Evolutionary conservation across 106 monocot genomes (phyloP), one percentile per base, ranked within the genome.

Genomic region (Chionographis japonica): DNA sequence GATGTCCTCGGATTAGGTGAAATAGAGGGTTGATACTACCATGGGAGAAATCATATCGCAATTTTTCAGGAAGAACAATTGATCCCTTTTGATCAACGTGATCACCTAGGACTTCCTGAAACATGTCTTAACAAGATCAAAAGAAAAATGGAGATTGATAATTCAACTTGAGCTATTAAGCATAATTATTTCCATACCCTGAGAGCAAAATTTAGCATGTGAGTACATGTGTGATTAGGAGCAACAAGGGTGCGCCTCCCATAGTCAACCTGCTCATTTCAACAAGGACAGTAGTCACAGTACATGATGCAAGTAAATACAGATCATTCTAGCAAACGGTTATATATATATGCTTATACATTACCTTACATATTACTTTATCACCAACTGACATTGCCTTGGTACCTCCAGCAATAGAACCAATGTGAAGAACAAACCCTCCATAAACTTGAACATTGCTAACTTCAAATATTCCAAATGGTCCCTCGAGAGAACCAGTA

Each of bases 11-110:
- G 49, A 68, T 62, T 36, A 66, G 49, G 6, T 17, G 16, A 43
- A 52, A 38, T 39, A 8, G 38, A 61, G 54, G 6, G 27, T 27
- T 27, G 27, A 18, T 4, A 40, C 66, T 89, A 97, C 97, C 97
- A 75, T 97, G 97, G 12, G 97, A 92, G 70, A 97, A 97, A 83
- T 97, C 97, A 83, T 78, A 97, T 61, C 92, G 71, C 58, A 97
- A 73, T 65, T 97, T 97, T 58, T 97, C 92, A 58, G 97, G 97
- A 66, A 97, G 92, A 81, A 97, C 97, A 79, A 92, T 97, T 41
- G 97, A 97, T 52, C 95, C 95, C 68, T 97, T 97, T 61, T 97
- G 95, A 81, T 92, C 95, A 75, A 97, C 72, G 80, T 97, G 95
- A 65, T 97, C 89, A 67, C 97, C 97, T 77, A 97, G 92, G 20